Percentiles rank a stretch among this genome's conserved stretches.
Conservation (phyloP, 768 basidiomycete genomes). For the Pleurotus sapidus region DNA sequence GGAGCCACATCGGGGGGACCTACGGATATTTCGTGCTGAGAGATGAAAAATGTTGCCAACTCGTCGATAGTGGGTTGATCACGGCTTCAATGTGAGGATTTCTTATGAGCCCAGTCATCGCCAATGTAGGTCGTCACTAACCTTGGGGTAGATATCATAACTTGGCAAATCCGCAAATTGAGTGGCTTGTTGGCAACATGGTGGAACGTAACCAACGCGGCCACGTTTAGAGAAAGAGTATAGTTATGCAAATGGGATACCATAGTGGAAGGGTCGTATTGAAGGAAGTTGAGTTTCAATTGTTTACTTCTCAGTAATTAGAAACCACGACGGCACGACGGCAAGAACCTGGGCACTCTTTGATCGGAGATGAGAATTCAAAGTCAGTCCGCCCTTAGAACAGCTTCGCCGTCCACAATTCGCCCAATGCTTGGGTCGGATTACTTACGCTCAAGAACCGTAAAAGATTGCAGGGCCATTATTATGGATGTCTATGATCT, state of each 20-base stretch:
- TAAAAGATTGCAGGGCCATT: too few relatives aligned
- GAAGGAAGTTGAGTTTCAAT: too few relatives aligned
- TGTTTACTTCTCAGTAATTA: background rate
- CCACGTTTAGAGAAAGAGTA: slow-evolving; percentile 27
- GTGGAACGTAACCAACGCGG: slow-evolving; percentile 32
- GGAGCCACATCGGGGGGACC: slow-evolving; percentile 5
- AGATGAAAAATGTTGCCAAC: slow-evolving; percentile 22
- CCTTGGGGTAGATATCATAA: slow-evolving; percentile 28
- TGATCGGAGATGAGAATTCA: too few relatives aligned
- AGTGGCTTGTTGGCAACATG: slow-evolving; percentile 7
- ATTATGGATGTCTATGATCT: background rate
- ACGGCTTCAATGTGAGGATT: slow-evolving; percentile 6
- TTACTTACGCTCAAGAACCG: too few relatives aligned
- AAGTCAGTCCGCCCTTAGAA: too few relatives aligned
- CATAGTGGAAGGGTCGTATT: background rate
- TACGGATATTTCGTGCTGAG: slow-evolving; percentile 35
- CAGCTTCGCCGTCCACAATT: too few relatives aligned
- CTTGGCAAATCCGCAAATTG: slow-evolving; percentile 24
- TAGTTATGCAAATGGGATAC: slow-evolving; percentile 15
- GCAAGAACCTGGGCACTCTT: too few relatives aligned
- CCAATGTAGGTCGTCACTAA: slow-evolving; percentile 12
- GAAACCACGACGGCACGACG: background rate
- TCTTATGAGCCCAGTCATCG: slow-evolving; percentile 10
- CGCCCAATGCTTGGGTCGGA: too few relatives aligned
- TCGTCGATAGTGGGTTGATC: slow-evolving; percentile 18